Evolutionary conservation across 495 filamentous ascomycete genomes (phyloP), one percentile per base, ranked within the genome.

Genomic region (Penicillium riverlandense): DNA sequence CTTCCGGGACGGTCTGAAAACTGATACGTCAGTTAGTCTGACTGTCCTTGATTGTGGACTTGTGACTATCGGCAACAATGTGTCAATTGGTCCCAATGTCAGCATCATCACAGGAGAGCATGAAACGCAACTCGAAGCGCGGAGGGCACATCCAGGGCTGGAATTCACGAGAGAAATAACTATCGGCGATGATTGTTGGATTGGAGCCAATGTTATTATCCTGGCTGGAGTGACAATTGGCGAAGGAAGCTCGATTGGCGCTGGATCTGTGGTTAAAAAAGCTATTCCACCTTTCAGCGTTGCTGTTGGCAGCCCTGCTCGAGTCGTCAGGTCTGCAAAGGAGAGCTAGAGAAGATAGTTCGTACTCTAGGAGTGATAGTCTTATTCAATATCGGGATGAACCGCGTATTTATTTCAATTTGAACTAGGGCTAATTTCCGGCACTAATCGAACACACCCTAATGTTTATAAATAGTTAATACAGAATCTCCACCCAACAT

Each of bases 111-210:
- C 65, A 6, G 70, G 65, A 0, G 74, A 66, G 27, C 74, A 78
- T 45, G 63, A 72, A 31, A 67, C 66, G 7, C 61, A 65, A 13
- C 58, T 72, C 13, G 51, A 62, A 44, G 49, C 50, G 37, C 62
- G 72, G 28, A 45, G 61, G 27, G 59, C 59, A 28, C 41, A 51
- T 35, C 29, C 22, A 32, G 48, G 48, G 12, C 44, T 65, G 37
- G 67, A 69, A 43, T 71, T 61, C 45, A 71, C 67, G 11, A 41
- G 45, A 32, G 52, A 51, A 7, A 45, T 68, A 11, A 28, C 38
- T 0, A 72, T 76, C 43, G 72, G 65, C 2, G 58, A 72, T 50
- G 70, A 77, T 43, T 71, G 63, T 43, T 75, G 67, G 69, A 69
- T 77, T 46, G 71, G 71, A 5, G 67, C 52, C 6, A 49, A 60